phyloP scores from a whole-genome alignment of 257 asterid genomes.

The Solanum phureja region DNA sequence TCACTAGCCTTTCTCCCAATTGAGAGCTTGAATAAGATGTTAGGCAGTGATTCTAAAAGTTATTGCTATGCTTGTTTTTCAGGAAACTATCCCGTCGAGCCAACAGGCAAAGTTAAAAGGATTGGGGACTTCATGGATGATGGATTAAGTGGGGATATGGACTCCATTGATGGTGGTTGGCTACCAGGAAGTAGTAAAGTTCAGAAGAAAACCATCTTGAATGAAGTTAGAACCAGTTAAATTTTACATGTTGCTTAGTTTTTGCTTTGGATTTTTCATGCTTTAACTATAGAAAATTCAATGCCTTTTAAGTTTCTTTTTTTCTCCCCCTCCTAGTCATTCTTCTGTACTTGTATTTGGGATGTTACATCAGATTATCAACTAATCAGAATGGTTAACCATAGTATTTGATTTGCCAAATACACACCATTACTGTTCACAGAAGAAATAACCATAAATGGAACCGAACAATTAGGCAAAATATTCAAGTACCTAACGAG shows the following conservation, averaged over 20 bases:
- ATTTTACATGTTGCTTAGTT: background rate
- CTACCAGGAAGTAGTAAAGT: conserved; percentile 6
- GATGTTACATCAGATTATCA: background rate
- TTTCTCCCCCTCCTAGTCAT: background rate
- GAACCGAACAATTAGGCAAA: background rate
- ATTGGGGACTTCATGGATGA: conserved; percentile 81
- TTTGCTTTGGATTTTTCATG: background rate
- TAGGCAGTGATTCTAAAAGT: conserved; percentile 35
- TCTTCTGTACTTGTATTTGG: background rate
- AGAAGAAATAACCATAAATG: background rate
- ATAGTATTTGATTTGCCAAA: background rate
- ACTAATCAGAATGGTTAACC: background rate
- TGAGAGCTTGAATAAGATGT: conserved; percentile 34
- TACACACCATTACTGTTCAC: background rate
- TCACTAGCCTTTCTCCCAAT: conserved; percentile 63
- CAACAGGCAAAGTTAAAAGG: conserved; percentile 69
- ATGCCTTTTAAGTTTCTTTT: background rate
- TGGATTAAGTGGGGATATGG: conserved; percentile 65
- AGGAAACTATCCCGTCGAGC: conserved; percentile 68
- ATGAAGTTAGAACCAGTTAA: background rate
- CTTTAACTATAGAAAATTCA: background rate
- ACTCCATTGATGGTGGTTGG: conserved; percentile 60
- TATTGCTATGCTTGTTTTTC: conserved; percentile 82
- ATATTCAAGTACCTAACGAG: background rate
- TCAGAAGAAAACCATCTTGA: background rate